Conservation (phyloP, 208 protist species). For the Trypanosoma cruzi region DNA sequence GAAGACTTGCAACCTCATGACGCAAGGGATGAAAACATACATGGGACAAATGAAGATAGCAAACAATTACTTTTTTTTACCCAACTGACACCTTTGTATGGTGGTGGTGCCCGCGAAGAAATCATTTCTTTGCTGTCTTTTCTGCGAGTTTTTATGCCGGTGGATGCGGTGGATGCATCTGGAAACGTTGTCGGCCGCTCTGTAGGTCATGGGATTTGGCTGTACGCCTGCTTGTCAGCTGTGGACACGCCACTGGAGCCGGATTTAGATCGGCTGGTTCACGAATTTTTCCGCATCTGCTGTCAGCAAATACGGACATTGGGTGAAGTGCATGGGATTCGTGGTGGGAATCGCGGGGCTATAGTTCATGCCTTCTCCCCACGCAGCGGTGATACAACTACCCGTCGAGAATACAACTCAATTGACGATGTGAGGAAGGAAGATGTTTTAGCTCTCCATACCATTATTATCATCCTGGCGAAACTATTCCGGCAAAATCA, state of each 20-base stretch:
- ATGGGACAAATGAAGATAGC: neutral
- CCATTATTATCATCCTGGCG: slow-evolving; percentile 68
- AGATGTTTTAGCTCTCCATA: slow-evolving; percentile 74
- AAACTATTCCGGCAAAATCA: slow-evolving; percentile 86
- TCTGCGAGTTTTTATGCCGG: slow-evolving; percentile 37
- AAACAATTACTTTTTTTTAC: neutral
- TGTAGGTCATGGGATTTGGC: slow-evolving; percentile 68
- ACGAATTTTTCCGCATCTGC: slow-evolving; percentile 65
- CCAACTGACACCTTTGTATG: slow-evolving; percentile 8
- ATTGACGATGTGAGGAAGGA: slow-evolving; percentile 47
- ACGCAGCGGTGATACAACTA: neutral
- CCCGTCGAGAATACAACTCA: slow-evolving; percentile 34
- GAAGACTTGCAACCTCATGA: neutral
- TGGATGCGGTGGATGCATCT: slow-evolving; percentile 13
- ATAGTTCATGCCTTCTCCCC: slow-evolving; percentile 36
- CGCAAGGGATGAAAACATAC: slow-evolving; percentile 4
- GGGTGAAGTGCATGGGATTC: slow-evolving; percentile 39
- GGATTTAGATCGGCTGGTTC: slow-evolving; percentile 71
- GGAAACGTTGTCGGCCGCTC: slow-evolving; percentile 20
- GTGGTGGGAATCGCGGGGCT: slow-evolving; percentile 42
- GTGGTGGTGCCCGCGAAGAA: slow-evolving; percentile 9
- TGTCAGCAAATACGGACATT: slow-evolving; percentile 72
- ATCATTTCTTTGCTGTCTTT: slow-evolving; percentile 32
- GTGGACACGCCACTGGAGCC: slow-evolving; percentile 81
- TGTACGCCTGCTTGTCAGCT: slow-evolving; percentile 52